Evolutionary conservation across 805 yeast genomes (phyloP), one percentile per base, ranked within the genome.

Genomic region (Starmerella asiatica): DNA sequence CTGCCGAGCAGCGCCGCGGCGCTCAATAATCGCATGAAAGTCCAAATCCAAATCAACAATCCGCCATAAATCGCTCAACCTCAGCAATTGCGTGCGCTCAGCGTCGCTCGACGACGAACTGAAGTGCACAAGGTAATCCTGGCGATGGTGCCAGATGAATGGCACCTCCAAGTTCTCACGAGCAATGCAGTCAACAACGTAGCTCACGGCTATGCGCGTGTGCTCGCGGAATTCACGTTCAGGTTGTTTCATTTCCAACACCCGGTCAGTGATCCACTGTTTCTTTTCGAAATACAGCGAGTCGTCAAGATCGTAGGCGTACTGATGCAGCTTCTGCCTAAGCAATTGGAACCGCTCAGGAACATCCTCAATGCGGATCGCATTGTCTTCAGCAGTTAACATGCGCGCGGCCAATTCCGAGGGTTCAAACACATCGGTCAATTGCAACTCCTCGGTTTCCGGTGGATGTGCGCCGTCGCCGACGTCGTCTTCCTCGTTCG

Each of bases 381-480:
- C 64, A 63, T 88, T 86, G 62, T 91, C 98, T 51, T 75, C 85
- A 43, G 83, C 94, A 0, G 98, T 91, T 53, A 91, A 72, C 73
- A 91, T 72, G 42, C 88, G 76, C 48, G 82, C 93, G 52, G 82
- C 79, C 55, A 91, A 71, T 63, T 91, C 98, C 40, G 86, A 79
- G 44, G 86, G 85, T 65, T 91, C 98, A 54, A 91, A 91, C 27
- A 91, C 93, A 54, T 91, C 94, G 49, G 80, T 77, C 48, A 91
- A 67, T 11, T 80, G 75, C 5, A 64, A 63, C 19, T 61, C 67
- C 28, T 62, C 66, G 32, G 60, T 64, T 21, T 55, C 63, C 48
- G 37, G 36, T n/a, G 44, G 42, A 21, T 39, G 28, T 5, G 44
- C 43, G 23, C 49, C 55, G 19, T 41, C 53, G 17, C 35, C 56